These are phyloP conservation scores for Paspalum vaginatum DNA, from an alignment of 176 grass and related monocot genomes.

Conservation along the genomic window DNA sequence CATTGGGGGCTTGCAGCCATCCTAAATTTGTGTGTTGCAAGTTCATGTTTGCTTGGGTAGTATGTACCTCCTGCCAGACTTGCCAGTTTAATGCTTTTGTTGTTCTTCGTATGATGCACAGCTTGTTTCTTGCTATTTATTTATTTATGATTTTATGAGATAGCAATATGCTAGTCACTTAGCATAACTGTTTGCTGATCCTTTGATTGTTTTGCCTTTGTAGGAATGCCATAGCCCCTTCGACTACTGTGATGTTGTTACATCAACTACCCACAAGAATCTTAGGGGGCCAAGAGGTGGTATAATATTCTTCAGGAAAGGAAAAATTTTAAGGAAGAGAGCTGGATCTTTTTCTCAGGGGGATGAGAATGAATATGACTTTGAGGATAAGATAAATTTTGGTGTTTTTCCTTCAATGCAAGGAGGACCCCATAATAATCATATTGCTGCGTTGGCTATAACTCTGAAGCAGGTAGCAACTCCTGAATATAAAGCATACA, in stretches of 20 bases:
- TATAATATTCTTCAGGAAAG: conserved; percentile 95
- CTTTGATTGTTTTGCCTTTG: conserved; percentile 4
- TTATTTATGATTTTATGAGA: neutral
- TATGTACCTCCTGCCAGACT: neutral
- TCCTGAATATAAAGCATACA: conserved; percentile 93
- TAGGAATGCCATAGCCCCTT: conserved; percentile 92
- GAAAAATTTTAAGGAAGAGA: conserved; percentile 59
- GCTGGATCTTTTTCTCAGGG: conserved; percentile 54
- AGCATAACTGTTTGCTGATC: conserved; percentile 35
- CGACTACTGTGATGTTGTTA: conserved; percentile 95
- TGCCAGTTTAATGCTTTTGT: conserved; percentile 12
- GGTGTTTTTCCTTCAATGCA: conserved; percentile 92
- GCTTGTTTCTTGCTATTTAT: conserved; percentile 5
- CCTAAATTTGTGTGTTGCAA: neutral
- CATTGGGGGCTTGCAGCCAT: neutral
- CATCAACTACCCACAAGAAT: conserved; percentile 95
- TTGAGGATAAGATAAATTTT: conserved; percentile 93
- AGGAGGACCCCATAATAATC: conserved; percentile 99
- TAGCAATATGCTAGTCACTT: neutral
- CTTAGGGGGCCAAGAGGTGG: conserved; percentile 92
- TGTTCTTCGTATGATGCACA: neutral
- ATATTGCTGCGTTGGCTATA: conserved; percentile 93
- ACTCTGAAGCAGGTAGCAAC: conserved; percentile 90
- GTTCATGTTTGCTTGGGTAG: neutral
- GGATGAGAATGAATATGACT: conserved; percentile 79